These are phyloP conservation scores for Sclerotinia borealis DNA, from an alignment of 2,329 filamentous ascomycete species.

Conservation along the genomic window DNA sequence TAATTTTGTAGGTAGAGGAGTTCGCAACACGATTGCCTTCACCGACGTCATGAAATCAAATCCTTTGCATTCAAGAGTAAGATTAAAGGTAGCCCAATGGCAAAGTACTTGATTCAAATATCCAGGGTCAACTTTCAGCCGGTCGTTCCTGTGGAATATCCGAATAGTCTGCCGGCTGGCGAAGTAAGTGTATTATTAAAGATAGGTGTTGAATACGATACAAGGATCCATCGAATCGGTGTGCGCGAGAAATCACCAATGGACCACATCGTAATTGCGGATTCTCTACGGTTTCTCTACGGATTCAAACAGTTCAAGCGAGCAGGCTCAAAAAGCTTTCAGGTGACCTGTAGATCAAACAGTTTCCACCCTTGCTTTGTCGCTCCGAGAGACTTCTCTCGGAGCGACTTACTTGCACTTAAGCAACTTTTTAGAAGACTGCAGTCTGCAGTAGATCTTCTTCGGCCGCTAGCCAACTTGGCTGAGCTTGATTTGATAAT, in stretches of 20 bases:
- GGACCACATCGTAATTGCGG: conserved; percentile 1
- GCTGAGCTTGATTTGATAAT: background rate
- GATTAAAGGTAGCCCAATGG: background rate
- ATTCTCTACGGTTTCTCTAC: background rate
- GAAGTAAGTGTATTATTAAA: background rate
- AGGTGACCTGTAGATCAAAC: background rate
- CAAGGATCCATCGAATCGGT: background rate
- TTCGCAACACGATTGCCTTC: background rate
- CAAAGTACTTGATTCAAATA: background rate
- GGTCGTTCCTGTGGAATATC: background rate
- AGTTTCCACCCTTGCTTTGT: background rate
- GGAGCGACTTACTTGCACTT: background rate
- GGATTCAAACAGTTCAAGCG: background rate
- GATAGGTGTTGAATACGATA: background rate
- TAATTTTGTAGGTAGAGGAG: background rate
- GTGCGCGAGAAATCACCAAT: background rate
- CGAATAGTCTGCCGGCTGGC: background rate
- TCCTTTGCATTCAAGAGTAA: background rate
- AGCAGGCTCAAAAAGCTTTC: background rate
- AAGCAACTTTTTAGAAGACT: background rate
- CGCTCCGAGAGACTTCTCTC: too few relatives aligned
- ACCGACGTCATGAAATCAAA: background rate
- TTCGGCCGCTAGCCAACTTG: background rate
- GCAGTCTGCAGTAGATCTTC: background rate
- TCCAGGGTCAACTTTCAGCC: background rate